phyloP scores from a whole-genome alignment of 2,329 filamentous ascomycete species.

The Sporothrix curviconia region DNA sequence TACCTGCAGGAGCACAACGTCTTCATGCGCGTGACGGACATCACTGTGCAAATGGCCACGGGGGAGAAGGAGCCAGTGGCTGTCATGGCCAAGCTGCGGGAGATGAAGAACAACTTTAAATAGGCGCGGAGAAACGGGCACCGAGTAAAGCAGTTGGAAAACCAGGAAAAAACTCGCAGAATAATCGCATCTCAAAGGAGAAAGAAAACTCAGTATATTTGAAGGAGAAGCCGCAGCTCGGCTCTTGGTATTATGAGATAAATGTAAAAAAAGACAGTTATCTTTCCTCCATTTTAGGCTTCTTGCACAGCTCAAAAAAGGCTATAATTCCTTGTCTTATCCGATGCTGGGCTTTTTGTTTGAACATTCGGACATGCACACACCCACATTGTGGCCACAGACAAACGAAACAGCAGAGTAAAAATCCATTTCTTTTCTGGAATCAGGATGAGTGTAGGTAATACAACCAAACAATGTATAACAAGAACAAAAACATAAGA shows the following conservation, averaged over 20 bases:
- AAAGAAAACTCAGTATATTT: neutral
- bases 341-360: too few species aligned
- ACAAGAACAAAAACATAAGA: neutral
- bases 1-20: conserved; percentile 73
- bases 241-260: too few species aligned
- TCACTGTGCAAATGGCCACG: conserved; percentile 74
- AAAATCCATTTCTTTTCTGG: too few species aligned
- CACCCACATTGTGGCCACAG: too few species aligned
- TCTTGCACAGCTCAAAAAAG: too few species aligned
- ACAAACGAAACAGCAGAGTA: neutral
- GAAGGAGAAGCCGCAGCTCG: too few species aligned
- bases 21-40: conserved; percentile 83
- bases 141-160: neutral
- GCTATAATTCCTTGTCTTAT: too few species aligned
- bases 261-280: too few species aligned
- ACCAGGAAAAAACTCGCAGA: neutral
- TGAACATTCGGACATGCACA: too few species aligned
- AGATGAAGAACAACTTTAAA: conserved; percentile 80
- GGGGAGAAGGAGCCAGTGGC: conserved; percentile 73
- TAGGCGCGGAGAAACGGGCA: conserved; percentile 24
- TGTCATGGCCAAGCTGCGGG: conserved; percentile 78
- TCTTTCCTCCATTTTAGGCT: too few species aligned
- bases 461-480: neutral
- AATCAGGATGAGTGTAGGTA: neutral
- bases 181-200: neutral